These are phyloP conservation scores for Corymbia calophylla DNA, from an alignment of 441 rosid species.

Conservation along the genomic window DNA sequence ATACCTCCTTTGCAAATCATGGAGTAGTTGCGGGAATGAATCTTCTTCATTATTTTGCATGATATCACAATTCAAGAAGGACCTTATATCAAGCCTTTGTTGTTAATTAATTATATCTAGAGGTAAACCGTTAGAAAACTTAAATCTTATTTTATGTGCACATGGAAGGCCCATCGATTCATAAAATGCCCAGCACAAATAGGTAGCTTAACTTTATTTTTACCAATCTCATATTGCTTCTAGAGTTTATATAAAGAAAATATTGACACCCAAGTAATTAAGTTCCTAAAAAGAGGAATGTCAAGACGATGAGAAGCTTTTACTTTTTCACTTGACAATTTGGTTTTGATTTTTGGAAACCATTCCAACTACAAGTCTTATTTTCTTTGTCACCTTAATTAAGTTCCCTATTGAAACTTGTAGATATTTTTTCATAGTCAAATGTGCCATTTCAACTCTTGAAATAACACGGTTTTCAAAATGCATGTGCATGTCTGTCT, in stretches of 20 bases:
- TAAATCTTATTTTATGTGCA: too few species aligned
- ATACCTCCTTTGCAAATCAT: not conserved
- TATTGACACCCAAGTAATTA: fast-evolving
- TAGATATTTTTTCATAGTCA: not conserved
- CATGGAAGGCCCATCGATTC: not conserved
- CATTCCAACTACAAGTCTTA: not conserved
- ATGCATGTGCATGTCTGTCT: not conserved
- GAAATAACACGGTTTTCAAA: not conserved
- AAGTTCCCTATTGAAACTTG: not conserved
- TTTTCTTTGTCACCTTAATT: too few species aligned
- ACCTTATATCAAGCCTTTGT: not conserved
- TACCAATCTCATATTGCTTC: not conserved
- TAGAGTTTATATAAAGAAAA: not conserved
- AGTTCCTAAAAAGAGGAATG: not conserved
- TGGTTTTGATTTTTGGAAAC: not conserved
- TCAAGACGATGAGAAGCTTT: not conserved
- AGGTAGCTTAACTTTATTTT: not conserved
- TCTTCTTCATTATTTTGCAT: not conserved
- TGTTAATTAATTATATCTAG: too few species aligned
- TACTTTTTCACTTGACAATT: not conserved
- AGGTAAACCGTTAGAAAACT: not conserved
- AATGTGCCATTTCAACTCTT: not conserved
- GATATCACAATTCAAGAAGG: not conserved
- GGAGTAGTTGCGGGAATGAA: not conserved
- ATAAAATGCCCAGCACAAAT: not conserved